Percentiles rank a stretch among this genome's conserved stretches.
Evolutionary conservation across 371 early-diverging fungal genomes (phyloP).

Genomic region (Coemansia sp.): DNA sequence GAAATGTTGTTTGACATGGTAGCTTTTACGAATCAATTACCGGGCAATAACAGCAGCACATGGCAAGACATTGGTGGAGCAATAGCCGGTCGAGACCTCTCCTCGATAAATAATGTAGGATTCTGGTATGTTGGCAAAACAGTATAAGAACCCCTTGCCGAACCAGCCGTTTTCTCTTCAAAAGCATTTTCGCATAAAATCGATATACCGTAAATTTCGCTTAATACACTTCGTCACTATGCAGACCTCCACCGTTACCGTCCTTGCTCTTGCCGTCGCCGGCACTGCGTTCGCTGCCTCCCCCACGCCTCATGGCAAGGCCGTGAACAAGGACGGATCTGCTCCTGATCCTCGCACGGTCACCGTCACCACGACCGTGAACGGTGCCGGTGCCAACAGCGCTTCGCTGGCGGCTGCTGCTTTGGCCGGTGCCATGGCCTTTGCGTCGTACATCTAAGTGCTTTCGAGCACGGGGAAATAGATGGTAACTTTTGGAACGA

Average conservation of each 20-base stretch:
- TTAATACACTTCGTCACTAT: constrained; percentile 17
- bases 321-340: constrained; percentile 4
- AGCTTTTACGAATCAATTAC: not conserved
- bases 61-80: not conserved
- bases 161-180: not conserved
- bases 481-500: not conserved
- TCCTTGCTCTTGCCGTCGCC: constrained; percentile 41
- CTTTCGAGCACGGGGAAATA: not conserved
- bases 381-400: constrained; percentile 35
- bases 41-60: not conserved
- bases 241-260: constrained; percentile 40
- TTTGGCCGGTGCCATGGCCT: constrained; percentile 43
- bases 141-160: constrained; percentile 16
- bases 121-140: not conserved
- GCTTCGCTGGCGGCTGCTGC: constrained; percentile 45
- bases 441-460: constrained; percentile 42
- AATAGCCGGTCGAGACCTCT: not conserved
- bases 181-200: not conserved
- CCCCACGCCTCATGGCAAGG: constrained; percentile 29
- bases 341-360: constrained; percentile 44
- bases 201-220: not conserved
- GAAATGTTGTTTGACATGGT: not conserved
- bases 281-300: constrained; percentile 43
- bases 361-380: constrained; percentile 43
- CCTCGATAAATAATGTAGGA: not conserved